Percentiles rank a stretch among this genome's conserved stretches.
These are phyloP conservation scores for Amphicarpaea edgeworthii DNA, from an alignment of 306 rosid species.

Conservation along the genomic window DNA sequence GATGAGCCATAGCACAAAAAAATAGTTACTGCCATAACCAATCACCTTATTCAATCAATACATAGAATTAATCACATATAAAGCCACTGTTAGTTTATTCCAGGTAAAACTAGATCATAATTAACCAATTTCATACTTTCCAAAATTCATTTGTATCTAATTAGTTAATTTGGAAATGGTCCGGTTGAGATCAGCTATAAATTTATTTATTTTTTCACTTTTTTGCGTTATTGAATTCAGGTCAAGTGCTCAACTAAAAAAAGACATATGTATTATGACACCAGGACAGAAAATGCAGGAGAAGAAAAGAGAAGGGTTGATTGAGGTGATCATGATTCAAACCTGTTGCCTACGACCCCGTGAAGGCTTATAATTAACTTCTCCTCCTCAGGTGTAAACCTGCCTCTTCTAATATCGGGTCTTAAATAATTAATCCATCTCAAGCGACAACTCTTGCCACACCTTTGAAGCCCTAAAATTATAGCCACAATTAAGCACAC, in stretches of 20 bases:
- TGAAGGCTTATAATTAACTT: conserved; percentile 91
- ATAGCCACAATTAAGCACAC: background rate
- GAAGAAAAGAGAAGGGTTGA: background rate
- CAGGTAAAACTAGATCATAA: background rate
- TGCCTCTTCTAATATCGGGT: conserved; percentile 97
- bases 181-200: background rate
- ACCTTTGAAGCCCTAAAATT: conserved; percentile 91
- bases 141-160: background rate
- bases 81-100: background rate
- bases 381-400: conserved; percentile 94
- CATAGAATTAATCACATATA: background rate
- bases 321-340: conserved; percentile 10
- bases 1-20: background rate
- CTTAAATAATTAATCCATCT: conserved; percentile 98
- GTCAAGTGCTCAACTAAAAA: background rate
- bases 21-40: background rate
- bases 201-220: too few species aligned
- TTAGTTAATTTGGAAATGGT: background rate
- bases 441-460: conserved; percentile 94
- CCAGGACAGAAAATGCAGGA: background rate
- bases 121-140: background rate
- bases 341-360: conserved; percentile 95
- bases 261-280: background rate
- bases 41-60: background rate
- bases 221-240: background rate